These are phyloP conservation scores for Aurinia saxatilis DNA, from an alignment of 345 rosid species.

Conservation along the genomic window DNA sequence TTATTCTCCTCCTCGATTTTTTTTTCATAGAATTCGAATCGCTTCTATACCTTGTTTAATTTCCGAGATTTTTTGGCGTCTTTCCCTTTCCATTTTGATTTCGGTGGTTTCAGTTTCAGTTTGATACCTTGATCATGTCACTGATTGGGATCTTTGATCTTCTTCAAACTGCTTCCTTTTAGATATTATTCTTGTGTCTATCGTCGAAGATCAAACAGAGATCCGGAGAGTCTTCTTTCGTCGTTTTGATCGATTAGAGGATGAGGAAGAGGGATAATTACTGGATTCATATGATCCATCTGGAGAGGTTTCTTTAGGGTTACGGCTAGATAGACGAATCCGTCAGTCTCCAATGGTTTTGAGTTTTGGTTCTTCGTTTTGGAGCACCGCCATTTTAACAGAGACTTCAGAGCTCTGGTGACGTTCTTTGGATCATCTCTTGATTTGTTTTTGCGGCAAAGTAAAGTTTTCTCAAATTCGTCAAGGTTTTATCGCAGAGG, in stretches of 20 bases:
- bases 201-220: slow-evolving; percentile 69
- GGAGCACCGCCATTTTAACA: slow-evolving; percentile 50
- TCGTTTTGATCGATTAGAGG: no score
- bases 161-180: slow-evolving; percentile 52
- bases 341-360: slow-evolving; percentile 48
- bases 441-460: slow-evolving; percentile 2
- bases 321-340: slow-evolving; percentile 48
- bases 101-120: no score
- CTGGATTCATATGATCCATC: slow-evolving; percentile 40
- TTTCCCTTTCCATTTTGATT: no score
- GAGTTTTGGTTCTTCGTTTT: slow-evolving; percentile 37
- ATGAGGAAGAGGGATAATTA: slow-evolving; percentile 47
- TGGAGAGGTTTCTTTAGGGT: slow-evolving; percentile 55
- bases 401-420: slow-evolving; percentile 48
- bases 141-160: slow-evolving; percentile 51
- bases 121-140: slow-evolving; percentile 51
- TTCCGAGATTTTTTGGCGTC: no score
- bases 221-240: slow-evolving; percentile 35
- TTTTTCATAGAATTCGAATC: slow-evolving; percentile 9
- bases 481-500: no score
- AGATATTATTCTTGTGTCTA: slow-evolving; percentile 53
- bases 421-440: slow-evolving; percentile 27
- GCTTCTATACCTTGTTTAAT: neutral
- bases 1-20: no score
- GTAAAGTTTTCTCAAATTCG: no score